phyloP scores from a whole-genome alignment of 2,329 filamentous ascomycete species.

The Pseudodiploospora longispora region DNA sequence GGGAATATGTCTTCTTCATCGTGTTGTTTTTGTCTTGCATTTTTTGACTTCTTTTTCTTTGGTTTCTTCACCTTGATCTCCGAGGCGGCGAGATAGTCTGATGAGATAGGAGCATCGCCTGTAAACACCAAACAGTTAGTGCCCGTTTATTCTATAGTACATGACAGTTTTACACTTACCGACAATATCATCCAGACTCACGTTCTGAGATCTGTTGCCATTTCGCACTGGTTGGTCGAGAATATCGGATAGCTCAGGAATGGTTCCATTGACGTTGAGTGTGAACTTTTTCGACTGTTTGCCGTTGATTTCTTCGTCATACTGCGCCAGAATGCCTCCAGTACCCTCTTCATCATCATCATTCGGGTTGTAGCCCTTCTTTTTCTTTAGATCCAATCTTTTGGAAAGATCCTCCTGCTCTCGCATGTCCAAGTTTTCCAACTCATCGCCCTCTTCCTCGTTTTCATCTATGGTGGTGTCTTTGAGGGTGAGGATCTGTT shows the following conservation, averaged over 20 bases:
- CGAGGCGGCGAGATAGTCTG: constrained; percentile 81
- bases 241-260: constrained; percentile 53
- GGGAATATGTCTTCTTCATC: constrained; percentile 56
- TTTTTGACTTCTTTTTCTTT: constrained; percentile 85
- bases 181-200: constrained; percentile 74
- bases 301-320: constrained; percentile 89
- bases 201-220: constrained; percentile 55
- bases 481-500: constrained; percentile 91
- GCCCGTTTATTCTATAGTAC: too few relatives aligned
- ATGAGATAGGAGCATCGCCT: constrained; percentile 37
- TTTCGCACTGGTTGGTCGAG: constrained; percentile 45
- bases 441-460: constrained; percentile 82
- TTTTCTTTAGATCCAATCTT: constrained; percentile 79
- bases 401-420: constrained; percentile 68
- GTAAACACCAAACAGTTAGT: not conserved
- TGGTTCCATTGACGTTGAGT: constrained; percentile 68
- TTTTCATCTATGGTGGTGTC: constrained; percentile 79
- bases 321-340: constrained; percentile 71
- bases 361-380: constrained; percentile 81
- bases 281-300: constrained; percentile 87
- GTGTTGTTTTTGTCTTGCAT: constrained; percentile 60
- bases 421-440: constrained; percentile 67
- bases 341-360: constrained; percentile 58
- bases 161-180: constrained; percentile 25
- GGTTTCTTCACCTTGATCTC: constrained; percentile 91